A percentile compares a stretch with the other conserved stretches of the same genome.
phyloP scores from a whole-genome alignment of 2,329 filamentous ascomycete genomes.

The Neofusicoccum sp. region DNA sequence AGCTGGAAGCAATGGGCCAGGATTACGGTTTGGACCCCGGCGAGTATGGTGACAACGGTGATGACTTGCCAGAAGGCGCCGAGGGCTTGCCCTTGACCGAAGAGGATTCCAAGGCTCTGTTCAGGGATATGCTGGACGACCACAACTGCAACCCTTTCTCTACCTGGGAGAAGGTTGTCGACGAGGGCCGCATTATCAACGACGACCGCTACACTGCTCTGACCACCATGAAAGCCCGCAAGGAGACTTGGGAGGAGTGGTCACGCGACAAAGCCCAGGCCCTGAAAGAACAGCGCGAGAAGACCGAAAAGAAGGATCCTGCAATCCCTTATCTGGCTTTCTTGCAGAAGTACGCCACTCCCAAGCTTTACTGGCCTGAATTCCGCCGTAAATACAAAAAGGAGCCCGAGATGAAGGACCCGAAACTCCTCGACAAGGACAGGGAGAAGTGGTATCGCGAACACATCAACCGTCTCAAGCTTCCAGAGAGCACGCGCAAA shows the following conservation, averaged over 20 bases:
- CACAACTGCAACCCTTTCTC: slow-evolving; percentile 80
- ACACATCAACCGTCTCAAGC: slow-evolving; percentile 63
- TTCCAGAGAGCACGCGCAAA: slow-evolving; percentile 65
- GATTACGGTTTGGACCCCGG: slow-evolving; percentile 77
- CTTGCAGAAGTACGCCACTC: slow-evolving; percentile 75
- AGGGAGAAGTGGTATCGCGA: slow-evolving; percentile 78
- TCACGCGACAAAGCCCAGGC: slow-evolving; percentile 70
- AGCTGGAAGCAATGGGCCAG: slow-evolving; percentile 83
- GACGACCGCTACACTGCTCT: slow-evolving; percentile 85
- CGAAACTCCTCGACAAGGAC: slow-evolving; percentile 60
- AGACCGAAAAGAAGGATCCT: slow-evolving; percentile 78
- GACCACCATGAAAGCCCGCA: slow-evolving; percentile 74
- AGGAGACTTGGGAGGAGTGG: slow-evolving; percentile 84
- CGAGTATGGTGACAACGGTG: slow-evolving; percentile 70
- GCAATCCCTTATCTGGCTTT: slow-evolving; percentile 78
- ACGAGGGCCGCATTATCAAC: slow-evolving; percentile 77
- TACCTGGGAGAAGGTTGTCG: slow-evolving; percentile 85
- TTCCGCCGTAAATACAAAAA: slow-evolving; percentile 89
- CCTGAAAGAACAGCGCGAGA: slow-evolving; percentile 69
- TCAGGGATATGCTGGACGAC: slow-evolving; percentile 84
- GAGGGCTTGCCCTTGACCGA: slow-evolving; percentile 70
- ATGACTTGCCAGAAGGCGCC: slow-evolving; percentile 66
- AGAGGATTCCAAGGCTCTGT: slow-evolving; percentile 73
- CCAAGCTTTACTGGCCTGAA: slow-evolving; percentile 95
- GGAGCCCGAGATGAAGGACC: slow-evolving; percentile 75